These are phyloP conservation scores for Curvularia sp. DNA, from an alignment of 2,329 filamentous ascomycete species.

Conservation along the genomic window DNA sequence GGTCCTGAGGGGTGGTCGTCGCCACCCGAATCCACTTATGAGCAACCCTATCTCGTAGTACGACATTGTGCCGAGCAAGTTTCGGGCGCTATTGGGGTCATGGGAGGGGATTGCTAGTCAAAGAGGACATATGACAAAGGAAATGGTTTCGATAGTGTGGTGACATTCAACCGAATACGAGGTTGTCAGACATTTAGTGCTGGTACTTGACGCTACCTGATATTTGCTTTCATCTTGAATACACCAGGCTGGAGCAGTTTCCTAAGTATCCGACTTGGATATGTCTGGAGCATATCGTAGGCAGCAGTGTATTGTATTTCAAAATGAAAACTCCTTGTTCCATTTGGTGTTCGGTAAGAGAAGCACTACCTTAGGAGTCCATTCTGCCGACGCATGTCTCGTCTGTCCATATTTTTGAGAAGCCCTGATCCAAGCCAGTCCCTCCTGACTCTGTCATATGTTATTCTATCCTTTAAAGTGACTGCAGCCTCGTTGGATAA, in stretches of 20 bases:
- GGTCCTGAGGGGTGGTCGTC: conserved; percentile 16
- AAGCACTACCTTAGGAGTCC: neutral
- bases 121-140: neutral
- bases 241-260: neutral
- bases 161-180: neutral
- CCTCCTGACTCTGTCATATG: neutral
- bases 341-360: neutral
- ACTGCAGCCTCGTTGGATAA: neutral
- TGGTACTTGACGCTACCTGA: neutral
- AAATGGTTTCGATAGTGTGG: neutral
- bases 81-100: neutral
- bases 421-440: neutral
- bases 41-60: conserved; percentile 19
- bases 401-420: neutral
- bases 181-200: no score
- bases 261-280: neutral
- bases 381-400: neutral
- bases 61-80: neutral
- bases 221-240: neutral
- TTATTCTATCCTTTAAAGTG: neutral
- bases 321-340: neutral
- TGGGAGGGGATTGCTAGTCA: neutral
- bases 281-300: neutral
- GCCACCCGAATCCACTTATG: conserved; percentile 35
- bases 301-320: neutral